A percentile compares a stretch with the other conserved stretches of the same genome.
Evolutionary conservation across 1,284 basidiomycete species (phyloP).

Genomic region (Ustilago crameri): DNA sequence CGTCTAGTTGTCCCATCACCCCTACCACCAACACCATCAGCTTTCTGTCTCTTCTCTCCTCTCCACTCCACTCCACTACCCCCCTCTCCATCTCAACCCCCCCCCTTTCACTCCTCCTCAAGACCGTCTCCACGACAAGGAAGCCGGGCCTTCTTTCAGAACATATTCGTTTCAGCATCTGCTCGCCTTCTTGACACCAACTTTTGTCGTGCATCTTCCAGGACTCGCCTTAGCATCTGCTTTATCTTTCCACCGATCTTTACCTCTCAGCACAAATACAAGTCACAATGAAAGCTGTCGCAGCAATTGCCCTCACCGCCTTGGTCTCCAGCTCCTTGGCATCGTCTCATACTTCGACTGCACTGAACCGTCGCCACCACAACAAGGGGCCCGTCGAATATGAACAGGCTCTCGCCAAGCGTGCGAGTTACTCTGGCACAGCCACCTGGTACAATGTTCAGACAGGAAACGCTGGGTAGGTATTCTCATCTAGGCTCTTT

Average conservation of each 20-base stretch:
- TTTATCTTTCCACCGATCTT: not conserved
- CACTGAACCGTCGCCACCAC: constrained; percentile 34
- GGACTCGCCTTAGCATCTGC: not conserved
- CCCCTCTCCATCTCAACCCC: constrained; percentile 11
- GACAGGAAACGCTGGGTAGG: constrained; percentile 57
- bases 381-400: constrained; percentile 21
- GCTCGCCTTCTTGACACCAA: constrained; percentile 11
- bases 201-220: constrained; percentile 1
- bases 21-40: constrained; percentile 11
- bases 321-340: constrained; percentile 36
- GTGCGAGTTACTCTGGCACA: constrained; percentile 48
- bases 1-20: not conserved
- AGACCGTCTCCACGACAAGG: too few relatives aligned
- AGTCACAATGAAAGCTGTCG: constrained; percentile 31
- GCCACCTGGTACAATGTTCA: constrained; percentile 63
- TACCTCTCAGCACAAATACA: not conserved
- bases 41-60: not conserved
- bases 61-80: not conserved
- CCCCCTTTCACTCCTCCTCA: constrained; percentile 3
- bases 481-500: not conserved
- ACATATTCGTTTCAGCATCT: constrained; percentile 25
- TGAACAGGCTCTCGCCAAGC: constrained; percentile 40
- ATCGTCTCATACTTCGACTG: constrained; percentile 20
- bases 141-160: constrained; percentile 6
- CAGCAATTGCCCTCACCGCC: constrained; percentile 30